Evolutionary conservation across 2,329 filamentous ascomycete genomes (phyloP), one percentile per base, ranked within the genome.

Genomic region (Ploettnerulaceae sp.): DNA sequence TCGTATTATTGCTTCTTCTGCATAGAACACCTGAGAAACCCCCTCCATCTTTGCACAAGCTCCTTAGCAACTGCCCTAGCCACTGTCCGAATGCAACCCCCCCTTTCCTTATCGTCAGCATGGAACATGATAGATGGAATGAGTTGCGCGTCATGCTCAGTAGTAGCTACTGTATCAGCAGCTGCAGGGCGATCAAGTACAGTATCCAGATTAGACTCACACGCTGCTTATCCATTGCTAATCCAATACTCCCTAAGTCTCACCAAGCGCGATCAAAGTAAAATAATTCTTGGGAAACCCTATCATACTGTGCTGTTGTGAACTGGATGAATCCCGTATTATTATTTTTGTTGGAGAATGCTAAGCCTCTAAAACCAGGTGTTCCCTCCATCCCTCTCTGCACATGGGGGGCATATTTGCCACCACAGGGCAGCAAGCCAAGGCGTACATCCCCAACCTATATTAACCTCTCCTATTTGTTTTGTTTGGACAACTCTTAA

Each of bases 181-280:
- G 32, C 41, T 45, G 49, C 49, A 51, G 22, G 48, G 31, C 29
- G 39, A 53, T 53, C 46, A 45, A 54, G 51, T 42, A 45, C n/a
- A 55, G 55, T 53, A 55, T 51, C 55, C 55, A 57, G 42, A 55
- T 53, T 49, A 39, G 28, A 14, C 33, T 24, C 17, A 8, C 26
- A 15, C 15, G 29, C 31, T 51, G 48, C 44, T 50, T 50, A 49
- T 46, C 51, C 46, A 51, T 50, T 40, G 15, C 45, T 29, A 44
- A 51, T 33, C 40, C 49, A 48, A 52, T 20, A 47, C 48, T 39
- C 17, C 35, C 44, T 25, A 20, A 39, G 51, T 44, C 40, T 47
- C 43, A 46, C 42, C 32, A 48, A 26, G 28, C 8, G 15, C 15
- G 24, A 20, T 22, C 15, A 17, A 18, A 25, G 24, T 7, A 39